phyloP scores from a whole-genome alignment of 2,329 filamentous ascomycete species.

The Beauveria medogensis region DNA sequence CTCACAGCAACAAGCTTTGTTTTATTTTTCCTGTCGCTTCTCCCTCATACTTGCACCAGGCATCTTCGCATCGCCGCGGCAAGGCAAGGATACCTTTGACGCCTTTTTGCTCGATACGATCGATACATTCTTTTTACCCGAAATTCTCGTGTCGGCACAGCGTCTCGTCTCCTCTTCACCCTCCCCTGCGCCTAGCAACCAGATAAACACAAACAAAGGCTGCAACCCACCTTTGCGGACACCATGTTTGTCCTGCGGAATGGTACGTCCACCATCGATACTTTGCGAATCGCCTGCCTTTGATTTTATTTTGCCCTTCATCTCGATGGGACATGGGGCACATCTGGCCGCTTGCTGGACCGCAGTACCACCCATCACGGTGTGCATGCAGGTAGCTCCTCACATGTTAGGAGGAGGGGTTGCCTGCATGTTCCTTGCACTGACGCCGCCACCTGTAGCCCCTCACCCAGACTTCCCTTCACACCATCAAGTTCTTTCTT shows the following conservation, averaged over 20 bases:
- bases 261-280: slow-evolving; percentile 21
- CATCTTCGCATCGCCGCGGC: neutral
- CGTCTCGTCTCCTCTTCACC: neutral
- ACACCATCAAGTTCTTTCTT: neutral
- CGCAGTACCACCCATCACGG: neutral
- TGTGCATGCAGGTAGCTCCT: neutral
- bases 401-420: slow-evolving; percentile 30
- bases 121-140: neutral
- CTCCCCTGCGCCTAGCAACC: neutral
- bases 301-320: neutral
- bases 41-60: neutral
- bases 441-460: slow-evolving; percentile 23
- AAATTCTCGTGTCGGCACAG: neutral
- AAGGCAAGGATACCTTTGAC: neutral
- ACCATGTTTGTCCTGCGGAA: slow-evolving; percentile 33
- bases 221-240: slow-evolving; percentile 13
- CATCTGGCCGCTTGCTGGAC: neutral
- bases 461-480: slow-evolving; percentile 5
- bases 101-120: neutral
- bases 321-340: neutral
- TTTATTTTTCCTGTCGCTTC: neutral
- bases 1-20: neutral
- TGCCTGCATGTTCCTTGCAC: neutral
- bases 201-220: slow-evolving; percentile 4
- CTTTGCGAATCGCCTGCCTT: neutral